phyloP scores from a whole-genome alignment of 768 basidiomycete genomes.

The Podaxis carcinomalis region DNA sequence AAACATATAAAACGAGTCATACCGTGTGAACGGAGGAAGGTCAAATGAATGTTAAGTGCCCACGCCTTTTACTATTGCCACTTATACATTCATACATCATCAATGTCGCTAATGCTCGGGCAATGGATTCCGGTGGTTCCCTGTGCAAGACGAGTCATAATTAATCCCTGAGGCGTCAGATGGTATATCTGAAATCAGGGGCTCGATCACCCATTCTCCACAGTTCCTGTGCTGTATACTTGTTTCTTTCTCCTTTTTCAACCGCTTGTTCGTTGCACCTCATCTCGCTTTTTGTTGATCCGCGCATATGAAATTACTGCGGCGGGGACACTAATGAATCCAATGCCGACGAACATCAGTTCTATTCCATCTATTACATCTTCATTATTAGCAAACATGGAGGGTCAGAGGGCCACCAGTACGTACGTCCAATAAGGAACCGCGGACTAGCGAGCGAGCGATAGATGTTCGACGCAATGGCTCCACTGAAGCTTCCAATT shows the following conservation, averaged over 20 bases:
- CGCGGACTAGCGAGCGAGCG: conserved; percentile 54
- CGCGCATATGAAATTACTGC: conserved; percentile 45
- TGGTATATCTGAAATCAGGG: conserved; percentile 57
- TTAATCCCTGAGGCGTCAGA: conserved; percentile 12
- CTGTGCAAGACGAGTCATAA: neutral
- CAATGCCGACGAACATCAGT: conserved; percentile 67
- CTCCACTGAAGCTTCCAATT: conserved; percentile 62
- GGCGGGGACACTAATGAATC: conserved; percentile 47
- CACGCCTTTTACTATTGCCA: neutral
- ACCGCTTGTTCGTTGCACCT: conserved; percentile 20
- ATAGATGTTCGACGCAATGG: conserved; percentile 62
- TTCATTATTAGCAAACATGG: neutral
- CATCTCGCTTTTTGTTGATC: conserved; percentile 54
- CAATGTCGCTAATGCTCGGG: neutral
- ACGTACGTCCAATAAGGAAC: conserved; percentile 60
- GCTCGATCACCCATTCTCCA: conserved; percentile 54
- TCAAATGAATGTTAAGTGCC: neutral
- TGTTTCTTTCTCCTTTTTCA: conserved; percentile 27
- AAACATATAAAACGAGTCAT: neutral
- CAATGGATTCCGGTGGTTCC: neutral
- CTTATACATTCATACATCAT: neutral
- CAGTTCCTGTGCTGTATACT: conserved; percentile 32
- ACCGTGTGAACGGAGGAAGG: neutral
- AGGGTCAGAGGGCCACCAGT: neutral
- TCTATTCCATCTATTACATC: conserved; percentile 49